Evolutionary conservation across 1,284 basidiomycete species (phyloP), one percentile per base, ranked within the genome.

Genomic region (Thelephora terrestris): DNA sequence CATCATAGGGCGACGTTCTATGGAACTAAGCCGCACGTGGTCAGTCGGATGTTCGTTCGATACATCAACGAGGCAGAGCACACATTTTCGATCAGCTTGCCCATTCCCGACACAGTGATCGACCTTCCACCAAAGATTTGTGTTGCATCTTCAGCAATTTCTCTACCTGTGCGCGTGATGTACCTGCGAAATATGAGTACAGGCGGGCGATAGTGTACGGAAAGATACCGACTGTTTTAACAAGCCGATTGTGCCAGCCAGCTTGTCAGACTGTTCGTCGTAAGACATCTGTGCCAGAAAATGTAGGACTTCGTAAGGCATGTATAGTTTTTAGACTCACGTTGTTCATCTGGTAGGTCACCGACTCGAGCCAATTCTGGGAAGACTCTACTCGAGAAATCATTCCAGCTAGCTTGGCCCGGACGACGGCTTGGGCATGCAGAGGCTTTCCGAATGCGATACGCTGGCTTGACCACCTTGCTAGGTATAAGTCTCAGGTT

Each of bases 301-400:
- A 10, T 44, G 34, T 42, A 50, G 29, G 36, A 25, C 5, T 47
- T 40, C 16, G n/a, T n/a, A 1, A 2, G n/a, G 5, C 16, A 21
- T 46, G 37, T 39, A 42, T 43, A 34, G 35, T 17, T 14, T 27
- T 37, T 5, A 25, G 64, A 59, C 72, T 37, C 60, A 92, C 89
- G 62, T 93, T 83, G 66, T 85, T 89, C 92, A 95, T 96, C 64
- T 96, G 91, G 62, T 85, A 79, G 1, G 93, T 95, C 47, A 95
- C 73, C 45, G 70, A 76, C 70, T 97, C 94, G 29, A 94, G 75
- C 91, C 91, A 97, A 47, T 81, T 81, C 63, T 96, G 93, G 49
- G 79, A 80, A 0, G 86, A 79, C 67, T 97, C 93, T 42, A 90
- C 79, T 48, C 91, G 83, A 47, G 87, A 82, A 49, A 97, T 93